Conservation (phyloP, 129 eudicot genomes). For the Saussurea involucrata region DNA sequence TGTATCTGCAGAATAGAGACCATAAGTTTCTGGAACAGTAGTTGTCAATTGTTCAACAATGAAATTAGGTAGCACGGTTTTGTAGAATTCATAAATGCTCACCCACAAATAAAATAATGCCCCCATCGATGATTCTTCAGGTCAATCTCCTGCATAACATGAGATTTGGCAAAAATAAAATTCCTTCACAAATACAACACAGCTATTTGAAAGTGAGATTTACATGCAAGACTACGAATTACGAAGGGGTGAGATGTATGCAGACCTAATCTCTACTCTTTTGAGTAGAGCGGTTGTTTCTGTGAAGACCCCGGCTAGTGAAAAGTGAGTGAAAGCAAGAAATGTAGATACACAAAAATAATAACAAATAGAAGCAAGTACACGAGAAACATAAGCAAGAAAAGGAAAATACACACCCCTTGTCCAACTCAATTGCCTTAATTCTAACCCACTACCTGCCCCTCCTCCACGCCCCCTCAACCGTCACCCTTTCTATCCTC, state of each 20-base stretch:
- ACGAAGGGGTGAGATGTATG: neutral
- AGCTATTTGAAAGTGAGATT: neutral
- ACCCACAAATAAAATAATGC: conserved; percentile 98
- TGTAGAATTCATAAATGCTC: conserved; percentile 23
- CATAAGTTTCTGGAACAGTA: neutral
- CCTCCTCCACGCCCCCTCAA: neutral
- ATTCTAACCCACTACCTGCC: no score
- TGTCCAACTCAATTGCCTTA: no score
- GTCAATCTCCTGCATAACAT: conserved; percentile 71
- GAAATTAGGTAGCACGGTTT: neutral
- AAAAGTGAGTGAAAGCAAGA: neutral
- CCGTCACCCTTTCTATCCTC: neutral
- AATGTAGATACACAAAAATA: neutral
- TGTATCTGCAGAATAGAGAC: conserved; percentile 58
- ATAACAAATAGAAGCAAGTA: neutral
- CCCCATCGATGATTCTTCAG: conserved; percentile 97
- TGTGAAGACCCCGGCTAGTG: neutral
- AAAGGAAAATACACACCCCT: neutral
- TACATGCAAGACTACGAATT: neutral
- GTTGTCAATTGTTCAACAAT: neutral
- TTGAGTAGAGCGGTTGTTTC: neutral
- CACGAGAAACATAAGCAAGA: neutral
- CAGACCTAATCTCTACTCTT: no score
- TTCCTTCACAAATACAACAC: neutral
- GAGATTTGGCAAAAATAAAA: neutral